Conservation (phyloP, 2,329 filamentous ascomycete species). For the Pseudogymnoascus sp. region DNA sequence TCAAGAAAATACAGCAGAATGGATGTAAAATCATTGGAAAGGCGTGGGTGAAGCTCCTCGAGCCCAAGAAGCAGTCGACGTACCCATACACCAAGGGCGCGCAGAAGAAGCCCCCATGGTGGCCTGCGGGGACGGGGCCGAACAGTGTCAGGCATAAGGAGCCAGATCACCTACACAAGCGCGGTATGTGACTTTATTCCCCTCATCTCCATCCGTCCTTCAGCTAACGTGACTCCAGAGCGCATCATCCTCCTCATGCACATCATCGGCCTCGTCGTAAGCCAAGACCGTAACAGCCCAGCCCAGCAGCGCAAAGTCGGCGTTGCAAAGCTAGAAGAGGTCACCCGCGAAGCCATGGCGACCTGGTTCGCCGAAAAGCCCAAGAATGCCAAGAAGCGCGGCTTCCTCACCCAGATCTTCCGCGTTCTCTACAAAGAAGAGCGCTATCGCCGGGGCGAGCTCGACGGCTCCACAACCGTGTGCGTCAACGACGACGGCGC, state of each 20-base stretch:
- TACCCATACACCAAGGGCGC: slow-evolving; percentile 63
- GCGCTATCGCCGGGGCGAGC: slow-evolving; percentile 45
- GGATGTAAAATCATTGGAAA: slow-evolving; percentile 66
- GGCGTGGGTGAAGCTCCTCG: slow-evolving; percentile 65
- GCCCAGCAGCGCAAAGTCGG: slow-evolving; percentile 34
- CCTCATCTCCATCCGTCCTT: too few relatives aligned
- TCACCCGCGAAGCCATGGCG: slow-evolving; percentile 49
- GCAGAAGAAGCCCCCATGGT: slow-evolving; percentile 56
- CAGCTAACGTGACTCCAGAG: too few relatives aligned
- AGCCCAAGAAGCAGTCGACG: slow-evolving; percentile 68
- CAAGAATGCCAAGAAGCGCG: slow-evolving; percentile 46
- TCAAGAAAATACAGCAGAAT: slow-evolving; percentile 60
- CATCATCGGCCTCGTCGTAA: slow-evolving; percentile 49
- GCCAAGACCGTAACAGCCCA: slow-evolving; percentile 28
- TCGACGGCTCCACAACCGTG: slow-evolving; percentile 21
- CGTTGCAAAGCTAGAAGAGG: slow-evolving; percentile 48
- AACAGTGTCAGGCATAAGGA: slow-evolving; percentile 58
- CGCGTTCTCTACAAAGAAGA: slow-evolving; percentile 50
- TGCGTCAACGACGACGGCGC: neutral
- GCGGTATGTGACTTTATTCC: too few relatives aligned
- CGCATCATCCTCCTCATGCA: slow-evolving; percentile 50
- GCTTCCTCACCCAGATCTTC: slow-evolving; percentile 52
- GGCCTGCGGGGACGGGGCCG: slow-evolving; percentile 49
- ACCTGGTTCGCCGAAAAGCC: slow-evolving; percentile 46
- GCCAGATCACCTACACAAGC: slow-evolving; percentile 63